Percentiles rank a stretch among this genome's conserved stretches.
These are phyloP conservation scores for Wickerhamiella australiensis DNA, from an alignment of 805 yeast genomes.

Conservation along the genomic window DNA sequence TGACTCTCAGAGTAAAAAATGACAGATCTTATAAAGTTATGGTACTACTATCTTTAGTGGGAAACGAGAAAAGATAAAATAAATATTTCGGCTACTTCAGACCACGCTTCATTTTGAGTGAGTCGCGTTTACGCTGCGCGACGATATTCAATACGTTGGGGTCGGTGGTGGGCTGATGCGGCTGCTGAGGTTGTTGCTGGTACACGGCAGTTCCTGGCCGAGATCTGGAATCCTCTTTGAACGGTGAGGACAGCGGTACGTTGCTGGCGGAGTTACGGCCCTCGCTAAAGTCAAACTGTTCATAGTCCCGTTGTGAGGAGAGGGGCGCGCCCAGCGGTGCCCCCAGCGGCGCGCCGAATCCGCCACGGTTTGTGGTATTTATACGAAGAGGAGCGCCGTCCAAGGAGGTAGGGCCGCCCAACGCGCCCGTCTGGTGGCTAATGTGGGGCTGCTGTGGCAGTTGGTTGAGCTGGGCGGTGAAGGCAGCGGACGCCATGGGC, in stretches of 20 bases:
- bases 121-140: constrained; percentile 41
- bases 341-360: neutral
- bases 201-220: constrained; percentile 3
- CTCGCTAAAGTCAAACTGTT: constrained; percentile 9
- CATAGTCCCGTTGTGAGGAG: neutral
- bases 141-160: constrained; percentile 33
- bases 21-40: neutral
- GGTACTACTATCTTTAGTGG: neutral
- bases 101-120: constrained; percentile 38
- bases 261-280: neutral
- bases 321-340: neutral
- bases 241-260: constrained; percentile 24
- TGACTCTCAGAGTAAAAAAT: no score
- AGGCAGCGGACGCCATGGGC: constrained; percentile 1
- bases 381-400: constrained; percentile 1
- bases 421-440: constrained; percentile 10
- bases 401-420: constrained; percentile 3
- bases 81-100: constrained; percentile 7
- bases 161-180: constrained; percentile 14
- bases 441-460: constrained; percentile 11
- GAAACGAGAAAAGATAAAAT: neutral
- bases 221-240: constrained; percentile 19
- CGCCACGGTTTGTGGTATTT: neutral
- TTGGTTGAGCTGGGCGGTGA: constrained; percentile 9
- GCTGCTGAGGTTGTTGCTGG: constrained; percentile 11